Base-by-base conservation (phyloP, 2,329 filamentous ascomycete species). In the Sarocladium oryzae region DNA sequence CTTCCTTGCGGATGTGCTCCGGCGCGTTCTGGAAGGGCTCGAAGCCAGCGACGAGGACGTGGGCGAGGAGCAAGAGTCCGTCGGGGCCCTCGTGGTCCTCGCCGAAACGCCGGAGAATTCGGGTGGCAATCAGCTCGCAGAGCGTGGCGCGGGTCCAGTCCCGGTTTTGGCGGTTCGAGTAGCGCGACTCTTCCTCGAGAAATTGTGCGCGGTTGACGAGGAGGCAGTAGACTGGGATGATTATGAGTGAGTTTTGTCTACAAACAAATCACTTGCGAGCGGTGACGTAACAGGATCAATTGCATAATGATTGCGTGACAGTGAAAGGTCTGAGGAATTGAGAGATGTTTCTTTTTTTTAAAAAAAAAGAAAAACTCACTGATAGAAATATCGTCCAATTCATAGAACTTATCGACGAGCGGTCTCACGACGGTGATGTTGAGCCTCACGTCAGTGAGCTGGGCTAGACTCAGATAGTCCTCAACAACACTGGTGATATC, bases 21-120 rank as follows among this genome's bases (percentile, higher is more conserved):
- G 89, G 89, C 0, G 88, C 88, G 57, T 88, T 88, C 67, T 93
- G 88, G 59, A 93, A 93, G 1, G 89, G 88, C 60, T 90, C 85
- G 60, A 95, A 93, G 13, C 87, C 86, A 15, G 88, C 86, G 13
- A 95, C 86, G 18, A 93, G 78, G 28, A 93, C 85, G 58, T 91
- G 87, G 5, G 88, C 82, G 5, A 93, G 75, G 20, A 89, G 72
- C 4, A 93, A 72, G 11, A 93, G 75, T 1, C 88, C 87, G 23
- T 83, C 75, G 0, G 82, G 74, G 4, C 86, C 87, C 13, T 82
- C 79, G 53, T 88, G 82, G 58, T 90, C 84, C 68, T 93, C 88
- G 58, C 88, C 85, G 60, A 88, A 90, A 50, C 86, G 83, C 32
- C 89, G 78, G 51, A 93, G 70, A 41, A 95, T 85, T 54, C 88